These are phyloP conservation scores for Ophiostoma australiae DNA, from an alignment of 2,329 filamentous ascomycete species.

Conservation along the genomic window DNA sequence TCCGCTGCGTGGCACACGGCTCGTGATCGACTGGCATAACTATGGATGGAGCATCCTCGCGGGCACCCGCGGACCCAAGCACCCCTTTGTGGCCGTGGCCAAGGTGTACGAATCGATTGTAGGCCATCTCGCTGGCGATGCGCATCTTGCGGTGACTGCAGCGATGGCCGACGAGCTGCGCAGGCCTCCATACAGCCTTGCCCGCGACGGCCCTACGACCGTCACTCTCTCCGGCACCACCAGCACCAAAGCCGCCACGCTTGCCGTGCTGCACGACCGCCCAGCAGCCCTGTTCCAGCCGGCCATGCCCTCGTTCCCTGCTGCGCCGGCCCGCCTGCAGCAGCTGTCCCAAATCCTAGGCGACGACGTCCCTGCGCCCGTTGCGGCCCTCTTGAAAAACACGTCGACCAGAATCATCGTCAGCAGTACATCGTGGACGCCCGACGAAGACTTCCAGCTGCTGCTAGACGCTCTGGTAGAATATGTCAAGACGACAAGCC, in stretches of 20 bases:
- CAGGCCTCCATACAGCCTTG: constrained; percentile 58
- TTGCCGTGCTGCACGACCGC: constrained; percentile 77
- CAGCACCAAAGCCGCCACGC: constrained; percentile 27
- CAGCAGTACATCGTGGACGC: constrained; percentile 94
- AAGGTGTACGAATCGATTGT: constrained; percentile 71
- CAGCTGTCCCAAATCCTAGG: constrained; percentile 22
- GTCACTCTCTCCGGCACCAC: constrained; percentile 28
- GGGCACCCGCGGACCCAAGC: constrained; percentile 50
- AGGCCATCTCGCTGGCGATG: constrained; percentile 57
- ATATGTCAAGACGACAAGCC: constrained; percentile 44
- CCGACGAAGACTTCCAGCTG: constrained; percentile 90
- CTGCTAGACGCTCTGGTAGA: constrained; percentile 74
- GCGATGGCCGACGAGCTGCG: constrained; percentile 76
- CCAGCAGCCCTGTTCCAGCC: constrained; percentile 80
- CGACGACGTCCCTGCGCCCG: not conserved
- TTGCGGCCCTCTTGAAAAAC: not conserved
- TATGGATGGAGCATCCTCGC: constrained; percentile 93
- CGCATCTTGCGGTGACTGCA: constrained; percentile 81
- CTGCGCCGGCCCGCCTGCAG: constrained; percentile 15
- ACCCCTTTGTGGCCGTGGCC: constrained; percentile 74
- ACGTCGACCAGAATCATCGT: constrained; percentile 55
- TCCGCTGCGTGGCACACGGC: constrained; percentile 68
- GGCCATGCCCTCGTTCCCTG: constrained; percentile 35
- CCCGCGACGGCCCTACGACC: constrained; percentile 29
- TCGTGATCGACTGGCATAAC: constrained; percentile 98